phyloP scores from a whole-genome alignment of 331 rosid species.

The Quercus phellos region DNA sequence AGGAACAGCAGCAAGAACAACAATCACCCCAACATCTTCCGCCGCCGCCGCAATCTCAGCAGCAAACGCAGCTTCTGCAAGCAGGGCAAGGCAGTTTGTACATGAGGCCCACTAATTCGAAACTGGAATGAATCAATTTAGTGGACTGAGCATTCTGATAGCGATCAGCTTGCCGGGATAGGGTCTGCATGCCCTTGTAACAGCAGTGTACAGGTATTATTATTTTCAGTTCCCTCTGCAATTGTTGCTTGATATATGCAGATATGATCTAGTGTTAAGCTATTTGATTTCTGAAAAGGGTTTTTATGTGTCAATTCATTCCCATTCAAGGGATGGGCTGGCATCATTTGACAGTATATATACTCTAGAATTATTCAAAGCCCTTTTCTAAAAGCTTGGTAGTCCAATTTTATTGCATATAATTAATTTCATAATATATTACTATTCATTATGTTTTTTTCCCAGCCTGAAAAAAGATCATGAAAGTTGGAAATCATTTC shows the following conservation, averaged over 20 bases:
- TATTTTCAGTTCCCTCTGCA: background rate
- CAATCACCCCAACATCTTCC: conserved; percentile 51
- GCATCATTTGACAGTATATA: background rate
- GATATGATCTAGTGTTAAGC: conserved; percentile 3
- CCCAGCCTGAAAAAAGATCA: background rate
- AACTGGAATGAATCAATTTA: conserved; percentile 57
- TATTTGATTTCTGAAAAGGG: background rate
- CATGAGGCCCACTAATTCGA: conserved; percentile 55
- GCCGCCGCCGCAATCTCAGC: conserved; percentile 60
- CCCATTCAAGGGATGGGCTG: background rate
- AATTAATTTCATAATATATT: background rate
- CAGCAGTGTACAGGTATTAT: conserved; percentile 86
- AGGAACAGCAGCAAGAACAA: conserved; percentile 50
- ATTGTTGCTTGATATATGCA: conserved; percentile 1
- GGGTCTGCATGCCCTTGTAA: conserved; percentile 57
- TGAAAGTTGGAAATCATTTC: background rate
- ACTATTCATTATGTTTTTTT: background rate
- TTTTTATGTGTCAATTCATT: background rate
- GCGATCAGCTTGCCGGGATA: conserved; percentile 39
- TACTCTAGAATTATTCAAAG: background rate
- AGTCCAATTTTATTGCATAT: background rate
- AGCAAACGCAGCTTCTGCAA: conserved; percentile 54
- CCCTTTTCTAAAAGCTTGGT: background rate
- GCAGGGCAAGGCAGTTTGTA: conserved; percentile 61
- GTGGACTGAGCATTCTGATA: conserved; percentile 45